phyloP scores from a whole-genome alignment of 2,329 filamentous ascomycete genomes.

The Aspergillus pseudotamarii region DNA sequence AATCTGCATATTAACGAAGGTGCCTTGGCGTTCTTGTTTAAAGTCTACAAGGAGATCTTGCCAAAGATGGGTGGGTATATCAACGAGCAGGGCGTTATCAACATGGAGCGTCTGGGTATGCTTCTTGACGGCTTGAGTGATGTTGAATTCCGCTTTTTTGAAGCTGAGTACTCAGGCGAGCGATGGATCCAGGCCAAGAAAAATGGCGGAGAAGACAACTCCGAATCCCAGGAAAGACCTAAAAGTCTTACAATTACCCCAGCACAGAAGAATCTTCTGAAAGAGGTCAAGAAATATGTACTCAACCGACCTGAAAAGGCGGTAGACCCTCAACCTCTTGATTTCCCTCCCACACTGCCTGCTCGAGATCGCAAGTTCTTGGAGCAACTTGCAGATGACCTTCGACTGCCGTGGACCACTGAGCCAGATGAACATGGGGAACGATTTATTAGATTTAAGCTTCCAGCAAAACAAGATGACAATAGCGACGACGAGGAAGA shows the following conservation, averaged over 20 bases:
- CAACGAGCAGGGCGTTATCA: constrained; percentile 92
- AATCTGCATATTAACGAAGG: constrained; percentile 98
- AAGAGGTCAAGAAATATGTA: constrained; percentile 79
- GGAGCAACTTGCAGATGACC: constrained; percentile 75
- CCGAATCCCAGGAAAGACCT: constrained; percentile 58
- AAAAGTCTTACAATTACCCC: constrained; percentile 74
- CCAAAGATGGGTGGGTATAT: constrained; percentile 91
- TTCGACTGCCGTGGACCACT: constrained; percentile 68
- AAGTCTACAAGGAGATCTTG: constrained; percentile 88
- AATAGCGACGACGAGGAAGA: constrained; percentile 72
- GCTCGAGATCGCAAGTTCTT: constrained; percentile 92
- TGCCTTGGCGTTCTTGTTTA: constrained; percentile 94
- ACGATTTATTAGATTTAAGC: constrained; percentile 65
- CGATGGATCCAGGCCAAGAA: constrained; percentile 91
- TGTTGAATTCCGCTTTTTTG: constrained; percentile 90
- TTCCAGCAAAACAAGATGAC: constrained; percentile 55
- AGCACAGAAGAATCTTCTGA: constrained; percentile 79
- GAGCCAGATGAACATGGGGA: constrained; percentile 66
- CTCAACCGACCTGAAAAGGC: constrained; percentile 63
- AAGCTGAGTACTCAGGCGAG: constrained; percentile 83
- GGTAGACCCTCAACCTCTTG: constrained; percentile 57
- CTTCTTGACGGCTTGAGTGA: constrained; percentile 83
- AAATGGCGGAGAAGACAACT: constrained; percentile 67
- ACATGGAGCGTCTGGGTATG: constrained; percentile 74
- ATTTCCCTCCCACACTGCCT: constrained; percentile 72